Conservation (phyloP, 2,329 filamentous ascomycete species). For the Cladosporium sp. region DNA sequence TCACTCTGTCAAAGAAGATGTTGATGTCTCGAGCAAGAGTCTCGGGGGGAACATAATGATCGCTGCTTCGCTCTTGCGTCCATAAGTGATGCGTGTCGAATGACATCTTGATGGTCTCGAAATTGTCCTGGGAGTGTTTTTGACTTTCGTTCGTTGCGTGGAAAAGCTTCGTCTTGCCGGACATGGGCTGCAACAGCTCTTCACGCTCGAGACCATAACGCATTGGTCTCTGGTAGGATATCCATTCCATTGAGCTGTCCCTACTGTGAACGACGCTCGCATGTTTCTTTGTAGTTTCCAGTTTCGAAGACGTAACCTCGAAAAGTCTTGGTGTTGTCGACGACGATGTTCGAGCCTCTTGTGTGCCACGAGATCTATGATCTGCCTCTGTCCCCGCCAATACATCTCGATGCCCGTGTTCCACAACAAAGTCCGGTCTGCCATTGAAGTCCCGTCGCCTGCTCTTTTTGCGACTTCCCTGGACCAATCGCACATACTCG, state of each 20-base stretch:
- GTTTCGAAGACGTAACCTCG: too few relatives aligned
- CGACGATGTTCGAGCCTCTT: background rate
- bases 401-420: background rate
- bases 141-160: background rate
- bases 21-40: background rate
- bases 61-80: background rate
- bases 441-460: background rate
- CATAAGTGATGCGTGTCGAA: background rate
- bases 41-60: background rate
- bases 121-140: background rate
- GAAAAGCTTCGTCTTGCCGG: background rate
- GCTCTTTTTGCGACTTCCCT: constrained; percentile 8
- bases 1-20: background rate
- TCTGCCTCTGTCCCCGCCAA: background rate
- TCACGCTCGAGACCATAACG: background rate
- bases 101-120: background rate
- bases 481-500: constrained; percentile 20
- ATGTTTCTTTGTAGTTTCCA: background rate
- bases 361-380: background rate
- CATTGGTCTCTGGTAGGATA: background rate
- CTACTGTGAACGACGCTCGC: background rate
- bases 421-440: background rate
- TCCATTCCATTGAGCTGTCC: background rate
- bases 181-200: background rate
- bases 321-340: background rate